phyloP scores from a whole-genome alignment of 2,329 filamentous ascomycete genomes.

The Penicillium sp. region DNA sequence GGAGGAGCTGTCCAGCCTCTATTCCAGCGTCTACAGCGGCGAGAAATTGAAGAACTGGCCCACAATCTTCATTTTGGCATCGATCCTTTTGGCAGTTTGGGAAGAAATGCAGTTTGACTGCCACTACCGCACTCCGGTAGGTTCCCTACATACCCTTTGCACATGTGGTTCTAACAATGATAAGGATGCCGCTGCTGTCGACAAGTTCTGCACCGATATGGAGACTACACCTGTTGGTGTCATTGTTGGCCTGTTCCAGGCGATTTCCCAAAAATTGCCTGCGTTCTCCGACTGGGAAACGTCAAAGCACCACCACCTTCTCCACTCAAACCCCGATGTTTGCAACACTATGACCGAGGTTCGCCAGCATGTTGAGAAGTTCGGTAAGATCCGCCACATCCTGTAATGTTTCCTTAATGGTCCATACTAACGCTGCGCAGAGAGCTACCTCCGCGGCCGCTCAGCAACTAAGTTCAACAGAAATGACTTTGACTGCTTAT shows the following conservation, averaged over 20 bases:
- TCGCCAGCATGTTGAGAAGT: conserved; percentile 86
- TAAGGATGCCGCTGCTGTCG: conserved; percentile 74
- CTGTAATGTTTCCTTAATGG: neutral
- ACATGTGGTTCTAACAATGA: neutral
- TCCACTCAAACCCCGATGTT: conserved; percentile 88
- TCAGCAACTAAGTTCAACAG: conserved; percentile 83
- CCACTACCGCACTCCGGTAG: conserved; percentile 82
- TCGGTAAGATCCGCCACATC: conserved; percentile 67
- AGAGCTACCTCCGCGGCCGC: conserved; percentile 82
- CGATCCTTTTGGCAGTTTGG: conserved; percentile 92
- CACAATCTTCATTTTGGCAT: conserved; percentile 96
- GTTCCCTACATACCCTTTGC: conserved; percentile 14
- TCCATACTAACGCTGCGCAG: conserved; percentile 61
- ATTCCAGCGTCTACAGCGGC: conserved; percentile 97
- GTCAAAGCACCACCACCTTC: conserved; percentile 83
- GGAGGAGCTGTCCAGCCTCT: conserved; percentile 87
- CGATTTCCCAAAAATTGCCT: conserved; percentile 95
- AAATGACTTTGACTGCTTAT: conserved; percentile 90
- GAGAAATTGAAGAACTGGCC: conserved; percentile 99
- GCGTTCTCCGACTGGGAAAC: conserved; percentile 95
- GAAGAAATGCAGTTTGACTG: conserved; percentile 99
- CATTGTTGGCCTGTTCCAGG: conserved; percentile 94
- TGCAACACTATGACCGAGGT: conserved; percentile 98
- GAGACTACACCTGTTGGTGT: conserved; percentile 94
- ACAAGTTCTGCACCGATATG: conserved; percentile 97